Conservation (phyloP, 2,329 filamentous ascomycete genomes). For the Pseudopyrenochaeta lycopersici region DNA sequence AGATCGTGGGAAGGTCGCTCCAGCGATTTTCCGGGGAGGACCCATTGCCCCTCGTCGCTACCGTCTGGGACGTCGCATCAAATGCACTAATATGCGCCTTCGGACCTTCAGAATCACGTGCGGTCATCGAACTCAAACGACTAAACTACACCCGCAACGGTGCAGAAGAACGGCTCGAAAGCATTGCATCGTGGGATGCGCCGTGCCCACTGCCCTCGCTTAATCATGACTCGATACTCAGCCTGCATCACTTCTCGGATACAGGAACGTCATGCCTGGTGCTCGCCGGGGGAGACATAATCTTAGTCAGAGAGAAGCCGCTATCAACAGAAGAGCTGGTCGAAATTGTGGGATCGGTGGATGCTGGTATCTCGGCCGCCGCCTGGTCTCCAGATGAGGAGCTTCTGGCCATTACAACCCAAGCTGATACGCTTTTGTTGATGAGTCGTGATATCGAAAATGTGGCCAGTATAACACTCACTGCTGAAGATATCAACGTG, state of each 20-base stretch:
- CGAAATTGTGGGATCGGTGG: conserved; percentile 94
- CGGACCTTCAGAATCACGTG: conserved; percentile 76
- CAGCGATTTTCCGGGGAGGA: conserved; percentile 66
- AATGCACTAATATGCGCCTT: conserved; percentile 84
- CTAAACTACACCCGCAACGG: conserved; percentile 55
- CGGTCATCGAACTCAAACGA: conserved; percentile 76
- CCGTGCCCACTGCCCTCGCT: conserved; percentile 81
- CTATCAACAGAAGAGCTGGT: conserved; percentile 76
- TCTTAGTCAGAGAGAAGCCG: conserved; percentile 80
- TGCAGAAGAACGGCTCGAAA: conserved; percentile 49
- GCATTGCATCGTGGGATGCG: conserved; percentile 88
- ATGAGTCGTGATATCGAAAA: conserved; percentile 94
- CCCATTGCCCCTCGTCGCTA: conserved; percentile 72
- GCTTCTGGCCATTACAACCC: conserved; percentile 82
- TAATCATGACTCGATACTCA: conserved; percentile 76
- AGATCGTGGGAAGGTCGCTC: conserved; percentile 73
- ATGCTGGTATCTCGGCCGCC: conserved; percentile 88
- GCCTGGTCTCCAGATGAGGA: conserved; percentile 97
- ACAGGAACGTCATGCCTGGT: conserved; percentile 80
- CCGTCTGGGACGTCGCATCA: conserved; percentile 83
- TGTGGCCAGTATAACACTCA: conserved; percentile 77
- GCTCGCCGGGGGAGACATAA: conserved; percentile 88
- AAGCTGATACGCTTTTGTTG: conserved; percentile 80
- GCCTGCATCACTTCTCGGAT: conserved; percentile 86
- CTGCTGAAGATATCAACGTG: conserved; percentile 78